Evolutionary conservation across 1,139 yeast species (phyloP).

Genomic region (Candida anutae): DNA sequence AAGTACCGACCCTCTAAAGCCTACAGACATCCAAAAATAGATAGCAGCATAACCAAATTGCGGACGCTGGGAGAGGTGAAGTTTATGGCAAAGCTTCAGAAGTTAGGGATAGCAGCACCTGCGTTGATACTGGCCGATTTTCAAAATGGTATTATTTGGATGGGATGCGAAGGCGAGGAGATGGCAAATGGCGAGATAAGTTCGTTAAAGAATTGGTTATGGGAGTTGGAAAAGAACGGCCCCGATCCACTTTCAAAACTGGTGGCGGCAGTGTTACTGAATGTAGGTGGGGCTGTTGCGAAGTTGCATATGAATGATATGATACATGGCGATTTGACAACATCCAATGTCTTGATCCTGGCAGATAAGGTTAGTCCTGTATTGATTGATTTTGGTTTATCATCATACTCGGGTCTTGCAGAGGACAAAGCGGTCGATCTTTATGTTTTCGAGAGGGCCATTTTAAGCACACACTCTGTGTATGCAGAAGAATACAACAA

Average conservation of each 20-base stretch:
- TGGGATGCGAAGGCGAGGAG: conserved; percentile 62
- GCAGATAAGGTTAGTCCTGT: conserved; percentile 41
- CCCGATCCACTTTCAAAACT: conserved; percentile 14
- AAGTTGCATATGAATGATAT: conserved; percentile 67
- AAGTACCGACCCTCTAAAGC: conserved; percentile 86
- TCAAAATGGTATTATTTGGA: conserved; percentile 78
- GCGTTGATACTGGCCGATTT: conserved; percentile 64
- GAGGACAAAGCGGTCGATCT: conserved; percentile 97
- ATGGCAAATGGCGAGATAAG: conserved; percentile 43
- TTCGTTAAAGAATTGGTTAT: conserved; percentile 63
- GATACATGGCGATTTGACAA: conserved; percentile 92
- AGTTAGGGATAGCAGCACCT: conserved; percentile 59
- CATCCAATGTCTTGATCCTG: conserved; percentile 77
- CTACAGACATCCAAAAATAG: conserved; percentile 82
- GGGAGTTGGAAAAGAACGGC: conserved; percentile 45
- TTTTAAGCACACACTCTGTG: conserved; percentile 81
- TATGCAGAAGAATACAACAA: conserved; percentile 55
- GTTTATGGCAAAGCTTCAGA: conserved; percentile 53
- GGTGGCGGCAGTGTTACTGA: conserved; percentile 34
- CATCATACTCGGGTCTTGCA: conserved; percentile 64
- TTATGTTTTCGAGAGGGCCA: conserved; percentile 89
- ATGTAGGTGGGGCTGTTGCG: conserved; percentile 68
- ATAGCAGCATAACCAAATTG: conserved; percentile 64
- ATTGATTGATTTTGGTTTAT: conserved; percentile 87
- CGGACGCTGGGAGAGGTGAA: conserved; percentile 84